Base-by-base conservation (phyloP, 805 yeast genomes). In the Saccharomyces mikatae region DNA sequence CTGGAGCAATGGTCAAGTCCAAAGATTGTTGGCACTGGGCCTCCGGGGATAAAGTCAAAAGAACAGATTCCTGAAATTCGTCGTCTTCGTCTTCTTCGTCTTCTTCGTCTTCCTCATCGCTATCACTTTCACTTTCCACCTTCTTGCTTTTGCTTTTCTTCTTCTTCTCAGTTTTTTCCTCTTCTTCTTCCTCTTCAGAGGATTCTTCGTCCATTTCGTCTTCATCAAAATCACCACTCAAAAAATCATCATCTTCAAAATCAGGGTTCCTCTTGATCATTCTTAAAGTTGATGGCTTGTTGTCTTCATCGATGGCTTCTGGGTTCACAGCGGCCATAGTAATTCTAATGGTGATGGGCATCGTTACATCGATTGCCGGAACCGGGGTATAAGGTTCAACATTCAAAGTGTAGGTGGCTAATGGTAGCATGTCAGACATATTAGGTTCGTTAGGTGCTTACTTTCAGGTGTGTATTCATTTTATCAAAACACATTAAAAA, bases 251-350 rank as follows among this genome's bases (percentile, higher is more conserved):
- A 28, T 69, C 76, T 41, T 72, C 76, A 44, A 67, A 69, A 47
- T 72, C 76, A 57, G 72, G 73, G 70, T 76, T 65, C 65, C 81
- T 81, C 79, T 86, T 88, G 69, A 90, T 78, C 66, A 90, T 78
- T 75, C 91, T 84, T 67, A 91, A 79, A 64, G 96, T 88, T 24
- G 95, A 83, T 60, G 96, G 96, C 64, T 80, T 83, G 55, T 76
- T 81, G 56, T 82, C 87, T 64, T 87, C 96, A 60, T 79, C 80
- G 22, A 92, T 78, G 49, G 65, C 62, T 24, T 53, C 57, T 56
- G 96, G 94, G 73, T 90, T 96, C 64, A 91, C 78, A 56, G 97
- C 94, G 59, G 96, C 97, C 78, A 89, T 78, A 53, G 96, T 89
- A 66, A 90, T 70, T 73, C 92, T 86, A 62, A 90, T 82, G 58